Percentiles rank a stretch among this genome's conserved stretches.
Evolutionary conservation across 139 green algal species (phyloP).

Genomic region (Closterium sp.): DNA sequence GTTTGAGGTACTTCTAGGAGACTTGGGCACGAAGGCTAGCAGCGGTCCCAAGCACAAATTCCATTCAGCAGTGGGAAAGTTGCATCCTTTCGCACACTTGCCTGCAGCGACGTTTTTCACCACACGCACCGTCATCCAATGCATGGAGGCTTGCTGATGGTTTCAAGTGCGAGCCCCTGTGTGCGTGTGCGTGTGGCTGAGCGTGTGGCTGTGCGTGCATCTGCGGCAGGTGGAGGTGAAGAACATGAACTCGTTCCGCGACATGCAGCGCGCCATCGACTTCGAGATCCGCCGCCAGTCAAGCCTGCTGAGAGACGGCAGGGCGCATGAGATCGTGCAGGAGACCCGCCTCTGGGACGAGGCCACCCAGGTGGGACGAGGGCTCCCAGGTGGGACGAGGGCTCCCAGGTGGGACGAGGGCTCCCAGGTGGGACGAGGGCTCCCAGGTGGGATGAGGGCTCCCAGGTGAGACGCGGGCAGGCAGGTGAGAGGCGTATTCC

Average conservation of each 20-base stretch:
- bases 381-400: too few species aligned
- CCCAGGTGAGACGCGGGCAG: background rate
- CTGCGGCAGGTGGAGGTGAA: slow-evolving; percentile 77
- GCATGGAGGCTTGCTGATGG: too few species aligned
- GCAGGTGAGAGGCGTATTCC: background rate
- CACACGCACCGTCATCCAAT: too few species aligned
- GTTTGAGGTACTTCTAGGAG: too few species aligned
- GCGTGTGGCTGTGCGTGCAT: too few species aligned
- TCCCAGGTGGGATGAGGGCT: background rate
- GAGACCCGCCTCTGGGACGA: slow-evolving; percentile 97
- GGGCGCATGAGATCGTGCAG: slow-evolving; percentile 76
- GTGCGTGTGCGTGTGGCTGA: background rate
- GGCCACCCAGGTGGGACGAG: slow-evolving; percentile 9
- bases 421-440: background rate
- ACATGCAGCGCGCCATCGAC: slow-evolving; percentile 93
- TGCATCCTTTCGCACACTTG: too few species aligned
- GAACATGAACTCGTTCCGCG: slow-evolving; percentile 98
- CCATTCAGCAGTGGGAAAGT: too few species aligned
- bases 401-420: background rate
- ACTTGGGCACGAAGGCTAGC: too few species aligned
- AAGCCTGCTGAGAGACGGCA: slow-evolving; percentile 64
- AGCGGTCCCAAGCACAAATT: too few species aligned
- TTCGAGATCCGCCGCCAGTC: slow-evolving; percentile 87
- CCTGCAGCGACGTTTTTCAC: too few species aligned
- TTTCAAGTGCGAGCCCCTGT: background rate